A percentile compares a stretch with the other conserved stretches of the same genome.
Evolutionary conservation across 129 eudicot species (phyloP).

Genomic region (Tagetes erecta): DNA sequence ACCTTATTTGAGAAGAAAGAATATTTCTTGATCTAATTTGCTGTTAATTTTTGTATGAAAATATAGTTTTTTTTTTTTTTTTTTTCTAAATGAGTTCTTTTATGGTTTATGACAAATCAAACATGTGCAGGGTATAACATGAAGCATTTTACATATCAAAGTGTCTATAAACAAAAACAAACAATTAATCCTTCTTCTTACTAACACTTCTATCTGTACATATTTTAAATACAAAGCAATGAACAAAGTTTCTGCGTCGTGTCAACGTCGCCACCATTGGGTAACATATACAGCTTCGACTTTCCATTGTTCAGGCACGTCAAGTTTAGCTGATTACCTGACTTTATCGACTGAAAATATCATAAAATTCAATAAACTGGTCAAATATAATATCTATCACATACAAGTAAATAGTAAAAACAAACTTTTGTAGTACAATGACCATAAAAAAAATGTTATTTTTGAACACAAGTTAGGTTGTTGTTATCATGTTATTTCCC

Average conservation of each 20-base stretch:
- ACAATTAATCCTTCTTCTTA: neutral
- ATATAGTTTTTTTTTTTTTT: too few relatives aligned
- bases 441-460: neutral
- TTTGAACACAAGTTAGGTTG: neutral
- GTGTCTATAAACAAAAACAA: neutral
- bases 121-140: neutral
- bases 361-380: neutral
- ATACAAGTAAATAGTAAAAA: neutral
- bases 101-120: too few relatives aligned
- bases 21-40: neutral
- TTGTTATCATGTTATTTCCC: neutral
- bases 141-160: neutral
- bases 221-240: constrained; percentile 30
- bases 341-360: constrained; percentile 20
- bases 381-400: neutral
- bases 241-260: constrained; percentile 36
- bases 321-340: constrained; percentile 29
- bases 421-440: neutral
- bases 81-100: neutral
- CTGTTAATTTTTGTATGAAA: neutral
- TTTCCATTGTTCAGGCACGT: constrained; percentile 33
- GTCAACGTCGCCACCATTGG: constrained; percentile 12
- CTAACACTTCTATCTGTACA: neutral
- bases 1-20: constrained; percentile 8
- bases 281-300: constrained; percentile 35